phyloP scores from a whole-genome alignment of 441 rosid species.

The Iberis amara region DNA sequence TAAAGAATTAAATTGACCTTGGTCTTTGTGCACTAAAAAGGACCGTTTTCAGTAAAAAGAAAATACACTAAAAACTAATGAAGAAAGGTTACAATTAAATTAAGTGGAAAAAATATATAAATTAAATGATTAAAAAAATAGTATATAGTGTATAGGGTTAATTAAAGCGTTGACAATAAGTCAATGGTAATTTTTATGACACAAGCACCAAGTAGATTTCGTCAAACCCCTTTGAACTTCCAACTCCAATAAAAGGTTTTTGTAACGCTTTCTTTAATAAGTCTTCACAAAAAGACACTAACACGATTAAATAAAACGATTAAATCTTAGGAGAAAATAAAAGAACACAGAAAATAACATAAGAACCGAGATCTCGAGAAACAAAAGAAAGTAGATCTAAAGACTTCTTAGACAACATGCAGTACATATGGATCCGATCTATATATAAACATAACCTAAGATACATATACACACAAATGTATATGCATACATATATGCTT shows the following conservation, averaged over 20 bases:
- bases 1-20: conserved; percentile 34
- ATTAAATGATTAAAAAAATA: not conserved
- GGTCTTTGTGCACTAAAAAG: conserved; percentile 30
- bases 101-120: too few species aligned
- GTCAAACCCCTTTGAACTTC: conserved; percentile 28
- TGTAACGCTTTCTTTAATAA: conserved; percentile 26
- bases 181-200: conserved; percentile 29
- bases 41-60: conserved; percentile 22
- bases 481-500: not conserved
- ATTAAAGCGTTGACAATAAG: conserved; percentile 36
- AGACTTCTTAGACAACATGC: conserved; percentile 24
- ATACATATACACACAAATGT: not conserved
- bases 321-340: not conserved
- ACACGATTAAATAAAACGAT: conserved; percentile 5
- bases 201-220: conserved; percentile 32
- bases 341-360: conserved; percentile 6
- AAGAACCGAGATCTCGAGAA: conserved; percentile 19
- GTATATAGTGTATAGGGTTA: conserved; percentile 21
- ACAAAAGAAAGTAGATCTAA: conserved; percentile 5
- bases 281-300: conserved; percentile 27
- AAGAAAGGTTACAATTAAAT: too few species aligned
- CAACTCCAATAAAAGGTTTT: conserved; percentile 23
- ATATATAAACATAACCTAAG: not conserved
- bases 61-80: too few species aligned
- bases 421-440: conserved; percentile 21